Evolutionary conservation across 2,329 filamentous ascomycete genomes (phyloP), one percentile per base, ranked within the genome.

Genomic region (Claviceps pusilla): DNA sequence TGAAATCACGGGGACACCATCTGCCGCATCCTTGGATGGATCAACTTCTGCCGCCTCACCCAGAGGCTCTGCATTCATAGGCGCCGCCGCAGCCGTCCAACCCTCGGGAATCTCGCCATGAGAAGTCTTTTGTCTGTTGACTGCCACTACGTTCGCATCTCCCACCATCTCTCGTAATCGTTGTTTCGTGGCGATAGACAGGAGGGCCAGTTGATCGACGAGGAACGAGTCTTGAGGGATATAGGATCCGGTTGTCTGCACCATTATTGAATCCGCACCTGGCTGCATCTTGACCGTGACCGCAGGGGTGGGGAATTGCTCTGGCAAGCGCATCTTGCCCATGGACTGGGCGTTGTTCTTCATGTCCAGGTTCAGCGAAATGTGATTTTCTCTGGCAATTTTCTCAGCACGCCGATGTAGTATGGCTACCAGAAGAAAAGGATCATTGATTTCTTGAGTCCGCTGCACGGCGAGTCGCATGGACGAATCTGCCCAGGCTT

Each of bases 171-270:
- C 80, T 53, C 87, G 78, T 42, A 96, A 62, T 33, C 89, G 79
- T 61, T 94, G 86, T 64, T 91, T 88, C 10, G 88, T 83, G 19
- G 87, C 87, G 55, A 96, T 77, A 6, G 89, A 93, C 55, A 96
- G 67, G 16, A 96, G 74, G 31, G 87, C 86, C 48, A 96, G 71
- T 60, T 96, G 86, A 57, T 95, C 89, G 14, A 86, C 84, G 39
- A 95, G 73, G 53, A 79, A 82, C 1, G 87, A 81, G 47, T 89
- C 86, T 41, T 85, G 82, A 0, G 93, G 79, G 42, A 94, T 79
- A 53, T 86, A 88, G 24, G 81, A 80, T 2, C 83, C 83, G 14
- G 75, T 76, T 1, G 83, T 83, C 46, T 78, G 70, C 3, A 87
- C 76, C 29, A 84, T 69, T 12, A 79, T 76, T 37, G 79, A 79